phyloP scores from a whole-genome alignment of 176 grass and related monocot species.

The Oryza glaberrima region DNA sequence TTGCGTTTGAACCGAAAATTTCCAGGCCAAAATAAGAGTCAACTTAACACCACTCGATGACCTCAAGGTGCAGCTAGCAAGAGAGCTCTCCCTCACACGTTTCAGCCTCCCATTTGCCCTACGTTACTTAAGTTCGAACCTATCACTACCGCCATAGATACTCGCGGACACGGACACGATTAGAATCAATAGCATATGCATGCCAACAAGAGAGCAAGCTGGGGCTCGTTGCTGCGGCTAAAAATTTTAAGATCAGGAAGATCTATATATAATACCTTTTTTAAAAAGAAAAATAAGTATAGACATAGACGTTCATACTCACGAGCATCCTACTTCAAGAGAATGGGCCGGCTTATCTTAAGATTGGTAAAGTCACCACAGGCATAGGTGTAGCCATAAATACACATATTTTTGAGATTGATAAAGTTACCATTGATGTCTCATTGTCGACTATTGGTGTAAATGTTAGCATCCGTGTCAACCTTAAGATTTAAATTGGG shows the following conservation, averaged over 20 bases:
- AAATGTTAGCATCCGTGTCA: too few relatives aligned
- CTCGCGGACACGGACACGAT: neutral
- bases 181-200: neutral
- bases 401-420: too few relatives aligned
- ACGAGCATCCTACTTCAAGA: too few relatives aligned
- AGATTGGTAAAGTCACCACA: too few relatives aligned
- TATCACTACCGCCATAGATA: slow-evolving; percentile 3
- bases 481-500: too few relatives aligned
- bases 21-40: slow-evolving; percentile 33
- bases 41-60: slow-evolving; percentile 11
- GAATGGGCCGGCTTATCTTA: too few relatives aligned
- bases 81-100: slow-evolving; percentile 2
- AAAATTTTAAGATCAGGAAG: neutral
- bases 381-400: too few relatives aligned
- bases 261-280: too few relatives aligned
- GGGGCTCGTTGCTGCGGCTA: neutral
- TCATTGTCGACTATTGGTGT: too few relatives aligned
- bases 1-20: neutral
- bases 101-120: slow-evolving; percentile 30
- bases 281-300: too few relatives aligned
- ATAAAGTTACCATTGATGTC: too few relatives aligned
- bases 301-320: too few relatives aligned
- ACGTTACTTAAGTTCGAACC: neutral
- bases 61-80: slow-evolving; percentile 6
- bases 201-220: neutral